Percentiles rank a stretch among this genome's conserved stretches.
These are phyloP conservation scores for Astrothelium subdiscretum DNA, from an alignment of 495 filamentous ascomycete species.

Conservation along the genomic window DNA sequence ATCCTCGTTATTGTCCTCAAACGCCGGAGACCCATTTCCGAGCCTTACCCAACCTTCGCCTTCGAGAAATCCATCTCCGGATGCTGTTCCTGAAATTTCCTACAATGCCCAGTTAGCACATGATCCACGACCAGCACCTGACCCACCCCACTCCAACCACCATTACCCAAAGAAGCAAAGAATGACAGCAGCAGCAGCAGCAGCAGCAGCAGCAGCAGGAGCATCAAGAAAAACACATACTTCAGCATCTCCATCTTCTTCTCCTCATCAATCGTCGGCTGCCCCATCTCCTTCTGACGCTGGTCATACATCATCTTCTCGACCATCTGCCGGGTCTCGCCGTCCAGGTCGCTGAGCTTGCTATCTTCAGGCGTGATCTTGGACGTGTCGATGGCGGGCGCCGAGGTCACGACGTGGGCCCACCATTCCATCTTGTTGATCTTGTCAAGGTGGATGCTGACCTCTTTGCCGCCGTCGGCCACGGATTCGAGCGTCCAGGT, in stretches of 20 bases:
- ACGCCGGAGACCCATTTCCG: not conserved
- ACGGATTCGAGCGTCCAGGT: conserved; percentile 84
- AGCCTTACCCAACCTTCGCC: conserved; percentile 59
- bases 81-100: conserved; percentile 73
- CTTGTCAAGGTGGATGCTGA: conserved; percentile 91
- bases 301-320: conserved; percentile 99
- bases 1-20: not conserved
- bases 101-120: not conserved
- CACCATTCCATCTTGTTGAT: conserved; percentile 97
- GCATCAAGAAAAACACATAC: conserved; percentile 4
- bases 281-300: conserved; percentile 86
- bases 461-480: conserved; percentile 52
- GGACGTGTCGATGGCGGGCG: conserved; percentile 82
- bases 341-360: conserved; percentile 82
- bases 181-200: too few species aligned
- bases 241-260: conserved; percentile 84
- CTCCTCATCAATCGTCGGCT: conserved; percentile 80
- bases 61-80: conserved; percentile 81
- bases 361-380: conserved; percentile 91
- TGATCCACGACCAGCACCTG: too few species aligned
- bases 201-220: not conserved
- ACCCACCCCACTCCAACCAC: too few species aligned
- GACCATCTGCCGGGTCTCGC: conserved; percentile 94
- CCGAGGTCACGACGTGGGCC: conserved; percentile 74
- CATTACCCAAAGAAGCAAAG: not conserved